Conservation (phyloP, 1,139 yeast species). For the Kodamaea sp. region DNA sequence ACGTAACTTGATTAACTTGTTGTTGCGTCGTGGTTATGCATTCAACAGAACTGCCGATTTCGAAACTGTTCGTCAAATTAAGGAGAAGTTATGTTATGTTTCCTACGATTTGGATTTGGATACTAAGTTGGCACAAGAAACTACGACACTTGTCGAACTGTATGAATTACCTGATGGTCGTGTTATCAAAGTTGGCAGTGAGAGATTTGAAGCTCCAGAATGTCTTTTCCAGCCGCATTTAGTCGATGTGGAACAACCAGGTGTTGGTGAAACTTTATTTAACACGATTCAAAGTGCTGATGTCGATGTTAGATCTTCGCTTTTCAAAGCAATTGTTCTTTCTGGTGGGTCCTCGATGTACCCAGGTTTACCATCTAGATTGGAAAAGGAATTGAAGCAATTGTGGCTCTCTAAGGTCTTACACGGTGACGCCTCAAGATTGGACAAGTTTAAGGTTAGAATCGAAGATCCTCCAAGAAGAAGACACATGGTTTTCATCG, state of each 20-base stretch:
- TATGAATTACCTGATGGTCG: constrained; percentile 97
- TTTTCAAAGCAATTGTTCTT: constrained; percentile 87
- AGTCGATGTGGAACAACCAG: constrained; percentile 97
- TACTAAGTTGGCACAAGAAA: constrained; percentile 82
- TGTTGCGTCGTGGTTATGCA: constrained; percentile 94
- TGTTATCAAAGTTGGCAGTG: constrained; percentile 89
- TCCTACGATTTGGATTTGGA: constrained; percentile 92
- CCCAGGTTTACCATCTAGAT: constrained; percentile 94
- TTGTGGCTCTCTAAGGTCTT: constrained; percentile 89
- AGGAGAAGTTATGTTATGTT: constrained; percentile 92
- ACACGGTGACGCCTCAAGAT: constrained; percentile 80
- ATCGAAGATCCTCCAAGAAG: constrained; percentile 99
- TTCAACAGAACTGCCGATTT: constrained; percentile 98
- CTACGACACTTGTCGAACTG: constrained; percentile 86
- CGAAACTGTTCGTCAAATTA: constrained; percentile 96
- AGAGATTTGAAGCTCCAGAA: constrained; percentile 97
- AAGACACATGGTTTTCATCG: constrained; percentile 97
- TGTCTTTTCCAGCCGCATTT: constrained; percentile 95
- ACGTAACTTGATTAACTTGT: constrained; percentile 81
- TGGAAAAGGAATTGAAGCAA: constrained; percentile 94
- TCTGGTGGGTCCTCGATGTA: constrained; percentile 99
- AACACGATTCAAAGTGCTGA: constrained; percentile 94
- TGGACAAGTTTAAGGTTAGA: constrained; percentile 89
- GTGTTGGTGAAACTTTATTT: constrained; percentile 88
- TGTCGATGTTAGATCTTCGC: constrained; percentile 83